These are phyloP conservation scores for Datisca glomerata DNA, from an alignment of 306 rosid genomes.

Conservation along the genomic window DNA sequence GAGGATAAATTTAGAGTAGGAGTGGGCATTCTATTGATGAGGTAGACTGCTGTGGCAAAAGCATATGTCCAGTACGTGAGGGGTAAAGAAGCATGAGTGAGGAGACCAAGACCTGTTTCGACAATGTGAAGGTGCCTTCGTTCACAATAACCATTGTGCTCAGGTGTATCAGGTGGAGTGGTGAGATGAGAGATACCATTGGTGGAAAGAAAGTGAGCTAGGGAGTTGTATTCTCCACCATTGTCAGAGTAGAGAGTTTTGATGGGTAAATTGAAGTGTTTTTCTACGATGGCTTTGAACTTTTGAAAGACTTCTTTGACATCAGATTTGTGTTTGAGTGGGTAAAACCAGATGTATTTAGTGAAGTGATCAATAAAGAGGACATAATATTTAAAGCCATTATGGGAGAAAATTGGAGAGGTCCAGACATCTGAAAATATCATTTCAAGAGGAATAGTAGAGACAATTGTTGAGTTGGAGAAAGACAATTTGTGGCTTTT, in stretches of 20 bases:
- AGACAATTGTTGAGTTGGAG: not conserved
- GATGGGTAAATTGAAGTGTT: not conserved
- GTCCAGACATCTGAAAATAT: not conserved
- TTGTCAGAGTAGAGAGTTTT: not conserved
- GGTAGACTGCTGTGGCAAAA: not conserved
- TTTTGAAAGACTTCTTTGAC: not conserved
- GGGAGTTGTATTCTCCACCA: not conserved
- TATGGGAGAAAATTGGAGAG: not conserved
- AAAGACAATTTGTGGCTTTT: constrained; percentile 4
- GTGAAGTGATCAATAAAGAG: not conserved
- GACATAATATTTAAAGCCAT: not conserved
- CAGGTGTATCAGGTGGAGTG: not conserved
- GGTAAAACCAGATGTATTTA: constrained; percentile 2
- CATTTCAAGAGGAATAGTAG: not conserved
- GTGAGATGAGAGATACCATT: not conserved
- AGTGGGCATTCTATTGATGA: not conserved
- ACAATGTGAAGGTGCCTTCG: not conserved
- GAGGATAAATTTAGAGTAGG: not conserved
- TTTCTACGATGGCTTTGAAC: not conserved
- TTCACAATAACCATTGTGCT: not conserved
- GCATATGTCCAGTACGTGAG: not conserved
- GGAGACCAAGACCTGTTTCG: not conserved
- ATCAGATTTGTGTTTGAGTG: not conserved
- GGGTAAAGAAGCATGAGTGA: not conserved
- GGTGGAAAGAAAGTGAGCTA: not conserved